Percentiles rank a stretch among this genome's conserved stretches.
Conservation (phyloP, 495 filamentous ascomycete genomes). For the Penicillium angulare region DNA sequence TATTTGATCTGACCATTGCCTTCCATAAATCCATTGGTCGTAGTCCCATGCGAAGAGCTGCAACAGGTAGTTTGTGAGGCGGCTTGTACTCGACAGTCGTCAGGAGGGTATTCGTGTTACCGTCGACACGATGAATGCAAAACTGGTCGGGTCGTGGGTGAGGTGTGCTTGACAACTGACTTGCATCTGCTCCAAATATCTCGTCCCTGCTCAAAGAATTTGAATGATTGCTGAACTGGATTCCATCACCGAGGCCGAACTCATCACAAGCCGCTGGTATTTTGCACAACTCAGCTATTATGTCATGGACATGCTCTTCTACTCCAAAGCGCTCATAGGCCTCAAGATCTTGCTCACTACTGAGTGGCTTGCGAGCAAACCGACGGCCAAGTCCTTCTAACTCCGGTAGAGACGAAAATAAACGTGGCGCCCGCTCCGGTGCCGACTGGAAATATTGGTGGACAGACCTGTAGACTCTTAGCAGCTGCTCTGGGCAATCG, state of each 20-base stretch:
- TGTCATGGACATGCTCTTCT: constrained; percentile 24
- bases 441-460: constrained; percentile 21
- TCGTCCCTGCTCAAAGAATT: background rate
- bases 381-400: constrained; percentile 20
- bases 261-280: constrained; percentile 19
- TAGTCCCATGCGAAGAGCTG: constrained; percentile 25
- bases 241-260: constrained; percentile 24
- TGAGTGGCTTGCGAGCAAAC: constrained; percentile 16
- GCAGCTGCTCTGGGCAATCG: background rate
- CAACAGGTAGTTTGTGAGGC: constrained; percentile 33
- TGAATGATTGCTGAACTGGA: constrained; percentile 25
- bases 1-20: constrained; percentile 18
- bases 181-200: background rate
- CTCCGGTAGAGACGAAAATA: constrained; percentile 19
- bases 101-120: constrained; percentile 20
- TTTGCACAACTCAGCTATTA: constrained; percentile 28
- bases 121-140: constrained; percentile 21
- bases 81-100: constrained; percentile 36
- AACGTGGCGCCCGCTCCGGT: constrained; percentile 8
- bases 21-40: constrained; percentile 22
- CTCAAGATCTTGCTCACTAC: constrained; percentile 34
- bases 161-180: background rate
- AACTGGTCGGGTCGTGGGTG: constrained; percentile 18
- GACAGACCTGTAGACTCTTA: constrained; percentile 9
- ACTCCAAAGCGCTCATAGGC: constrained; percentile 26